phyloP scores from a whole-genome alignment of 208 protist species.

The Leishmania major region DNA sequence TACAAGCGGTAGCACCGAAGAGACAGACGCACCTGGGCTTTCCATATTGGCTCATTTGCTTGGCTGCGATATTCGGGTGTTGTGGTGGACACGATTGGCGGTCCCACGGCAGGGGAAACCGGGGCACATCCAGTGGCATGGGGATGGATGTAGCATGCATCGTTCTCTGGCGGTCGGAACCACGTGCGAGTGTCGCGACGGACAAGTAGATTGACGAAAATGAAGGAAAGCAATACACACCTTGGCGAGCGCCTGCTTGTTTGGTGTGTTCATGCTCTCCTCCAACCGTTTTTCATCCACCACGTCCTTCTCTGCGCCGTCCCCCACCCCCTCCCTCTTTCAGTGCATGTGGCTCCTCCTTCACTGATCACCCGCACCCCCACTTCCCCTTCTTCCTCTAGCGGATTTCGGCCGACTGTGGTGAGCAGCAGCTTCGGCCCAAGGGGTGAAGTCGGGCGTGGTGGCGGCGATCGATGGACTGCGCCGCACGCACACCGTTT shows the following conservation, averaged over 20 bases:
- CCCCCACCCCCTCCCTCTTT: neutral
- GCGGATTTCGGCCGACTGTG: neutral
- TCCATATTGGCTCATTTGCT: accelerated
- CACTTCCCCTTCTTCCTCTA: neutral
- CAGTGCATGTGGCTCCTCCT: neutral
- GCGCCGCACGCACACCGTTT: neutral
- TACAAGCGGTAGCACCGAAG: too few relatives aligned
- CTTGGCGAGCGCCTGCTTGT: neutral
- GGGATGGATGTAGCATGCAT: too few relatives aligned
- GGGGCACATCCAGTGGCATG: too few relatives aligned
- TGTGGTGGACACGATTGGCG: too few relatives aligned
- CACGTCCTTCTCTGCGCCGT: neutral
- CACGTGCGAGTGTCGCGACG: neutral
- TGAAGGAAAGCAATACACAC: too few relatives aligned
- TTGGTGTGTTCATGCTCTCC: neutral
- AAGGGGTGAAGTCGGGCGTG: neutral
- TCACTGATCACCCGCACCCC: neutral
- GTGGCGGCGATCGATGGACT: too few relatives aligned
- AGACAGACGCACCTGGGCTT: too few relatives aligned
- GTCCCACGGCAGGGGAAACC: too few relatives aligned
- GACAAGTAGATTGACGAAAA: too few relatives aligned
- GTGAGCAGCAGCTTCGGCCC: neutral
- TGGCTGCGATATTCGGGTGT: too few relatives aligned
- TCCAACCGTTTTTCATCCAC: neutral
- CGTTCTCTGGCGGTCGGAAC: too few relatives aligned